Percentiles rank a stretch among this genome's conserved stretches.
phyloP scores from a whole-genome alignment of 1,284 basidiomycete species.

The Marasmius tenuissimus region DNA sequence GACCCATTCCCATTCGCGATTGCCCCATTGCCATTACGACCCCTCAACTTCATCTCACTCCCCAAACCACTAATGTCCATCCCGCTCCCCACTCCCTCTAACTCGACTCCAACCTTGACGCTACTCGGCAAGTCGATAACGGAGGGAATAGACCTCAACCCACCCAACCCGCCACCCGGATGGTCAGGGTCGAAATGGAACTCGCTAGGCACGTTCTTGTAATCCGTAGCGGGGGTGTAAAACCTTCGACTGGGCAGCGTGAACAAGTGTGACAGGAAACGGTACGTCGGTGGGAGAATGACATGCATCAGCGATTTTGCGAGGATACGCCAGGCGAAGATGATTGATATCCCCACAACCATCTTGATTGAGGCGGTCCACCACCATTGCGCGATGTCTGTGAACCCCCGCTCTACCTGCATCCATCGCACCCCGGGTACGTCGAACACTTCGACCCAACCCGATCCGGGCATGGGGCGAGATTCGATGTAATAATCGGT shows the following conservation, averaged over 20 bases:
- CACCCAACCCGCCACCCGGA: constrained; percentile 27
- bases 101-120: constrained; percentile 33
- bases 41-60: constrained; percentile 10
- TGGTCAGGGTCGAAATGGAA: constrained; percentile 31
- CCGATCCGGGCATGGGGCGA: constrained; percentile 11
- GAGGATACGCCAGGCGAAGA: constrained; percentile 85
- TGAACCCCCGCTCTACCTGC: constrained; percentile 38
- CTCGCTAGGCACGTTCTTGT: constrained; percentile 65
- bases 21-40: constrained; percentile 2
- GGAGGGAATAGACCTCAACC: constrained; percentile 77
- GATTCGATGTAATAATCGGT: constrained; percentile 4
- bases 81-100: constrained; percentile 41
- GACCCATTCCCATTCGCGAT: constrained; percentile 24
- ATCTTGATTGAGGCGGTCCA: constrained; percentile 60
- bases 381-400: constrained; percentile 56
- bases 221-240: constrained; percentile 89
- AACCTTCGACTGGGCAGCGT: constrained; percentile 77
- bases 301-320: constrained; percentile 77
- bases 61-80: constrained; percentile 23
- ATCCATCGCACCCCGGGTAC: constrained; percentile 25
- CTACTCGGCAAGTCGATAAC: constrained; percentile 76
- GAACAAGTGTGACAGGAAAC: constrained; percentile 62
- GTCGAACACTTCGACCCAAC: background rate
- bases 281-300: constrained; percentile 81
- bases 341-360: constrained; percentile 62